Evolutionary conservation across 768 basidiomycete genomes (phyloP), one percentile per base, ranked within the genome.

Genomic region (Tremella yokohamensis): DNA sequence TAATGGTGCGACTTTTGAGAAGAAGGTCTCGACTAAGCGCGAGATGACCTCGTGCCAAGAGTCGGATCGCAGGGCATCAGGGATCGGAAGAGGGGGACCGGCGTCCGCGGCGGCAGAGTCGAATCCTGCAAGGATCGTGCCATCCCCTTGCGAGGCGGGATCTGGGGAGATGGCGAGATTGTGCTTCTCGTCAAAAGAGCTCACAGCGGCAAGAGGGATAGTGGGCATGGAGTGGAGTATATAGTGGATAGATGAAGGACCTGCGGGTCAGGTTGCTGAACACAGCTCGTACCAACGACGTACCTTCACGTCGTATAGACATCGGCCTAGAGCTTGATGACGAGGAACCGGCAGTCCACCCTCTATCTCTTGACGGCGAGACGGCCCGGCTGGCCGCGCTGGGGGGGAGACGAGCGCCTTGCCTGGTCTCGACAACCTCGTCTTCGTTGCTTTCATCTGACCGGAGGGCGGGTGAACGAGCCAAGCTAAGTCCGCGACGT

Each of bases 161-260:
- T 45, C n/a, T 3, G 42, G 22, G 24, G 58, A 25, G 52, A 64
- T 64, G 8, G 59, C 40, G 9, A 50, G 26, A 18, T 50, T 40
- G 45, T 55, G 26, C 38, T 37, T 42, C 26, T 52, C 40, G 24
- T 60, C 59, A 45, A 56, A 64, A 19, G 51, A 48, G 18, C 29
- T 20, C 8, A 64, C 45, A 45, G 40, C 53, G 22, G 58, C 26
- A 1, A 64, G 45, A 13, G 63, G 63, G 9, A 64, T 13, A 1
- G 63, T 64, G 2, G 63, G 63, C 16, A 59, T 61, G 1, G 63
- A 64, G 26, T 64, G 63, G 11, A 64, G 55, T 39, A 64, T 64
- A 44, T 57, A 64, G 15, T 55, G 57, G 19, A 64, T 40, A 1
- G 63, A 48, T 15, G 63, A 60, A 0, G 59, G 63, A 44, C 63